Evolutionary conservation across 2,329 filamentous ascomycete species (phyloP), one percentile per base, ranked within the genome.

Genomic region (Tolypocladium ovalisporum): DNA sequence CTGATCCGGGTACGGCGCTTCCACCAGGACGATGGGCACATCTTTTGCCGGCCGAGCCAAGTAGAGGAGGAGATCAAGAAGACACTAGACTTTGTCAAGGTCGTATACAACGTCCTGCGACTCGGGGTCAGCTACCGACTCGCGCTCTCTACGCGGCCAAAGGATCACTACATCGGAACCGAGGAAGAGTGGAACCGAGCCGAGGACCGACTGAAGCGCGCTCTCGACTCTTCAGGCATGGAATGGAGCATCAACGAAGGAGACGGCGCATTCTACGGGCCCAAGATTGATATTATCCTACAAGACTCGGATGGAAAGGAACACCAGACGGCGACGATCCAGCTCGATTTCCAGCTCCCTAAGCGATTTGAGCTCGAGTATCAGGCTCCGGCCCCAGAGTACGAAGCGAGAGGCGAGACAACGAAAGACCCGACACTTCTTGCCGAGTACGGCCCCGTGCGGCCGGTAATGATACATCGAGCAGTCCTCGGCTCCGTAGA

Each of bases 21-120:
- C 71, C 89, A 94, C 71, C 91, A 96, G 68, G 91, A 96, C 68
- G 90, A 96, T 68, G 89, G 88, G 7, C 90, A 96, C 71, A 94
- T 96, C 61, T 96, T 96, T 71, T 95, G 90, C 70, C 83, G 88
- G 1, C 88, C 87, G 7, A 78, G 79, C 52, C 89, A 94, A 70
- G 89, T 93, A 58, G 77, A 84, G 62, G 75, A 81, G 3, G 89
- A 94, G 72, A 93, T 94, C 57, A 79, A 80, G 56, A 81, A 81
- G 60, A 90, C 88, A 2, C 72, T 94, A 52, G 83, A 86, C 39
- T 93, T 94, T 69, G 85, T 93, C 54, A 80, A 83, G 55, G 81
- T 85, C 65, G 84, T 88, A 0, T 92, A 93, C 70, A 75, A 77
- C 27, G 85, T 86, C 0, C 83, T 94, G 60, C 79, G 80, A 0